Percentiles rank a stretch among this genome's conserved stretches.
Conservation (phyloP, 2,329 filamentous ascomycete species). For the Beauveria sp. region DNA sequence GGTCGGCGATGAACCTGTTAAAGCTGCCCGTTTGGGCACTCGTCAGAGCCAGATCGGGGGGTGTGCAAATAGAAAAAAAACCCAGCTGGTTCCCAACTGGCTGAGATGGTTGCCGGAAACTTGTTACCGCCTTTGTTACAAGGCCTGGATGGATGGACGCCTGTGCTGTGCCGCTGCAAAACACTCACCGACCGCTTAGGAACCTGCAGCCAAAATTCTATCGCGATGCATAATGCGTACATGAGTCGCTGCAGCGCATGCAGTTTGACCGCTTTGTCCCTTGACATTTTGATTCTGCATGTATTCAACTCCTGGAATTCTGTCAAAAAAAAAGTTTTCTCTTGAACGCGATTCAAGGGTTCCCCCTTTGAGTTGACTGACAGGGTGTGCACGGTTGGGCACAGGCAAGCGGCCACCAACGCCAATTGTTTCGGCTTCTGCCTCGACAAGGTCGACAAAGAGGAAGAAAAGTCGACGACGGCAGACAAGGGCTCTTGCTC, state of each 20-base stretch:
- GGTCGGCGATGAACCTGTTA: not conserved
- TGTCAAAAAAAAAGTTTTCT: not conserved
- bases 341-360: not conserved
- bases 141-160: not conserved
- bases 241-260: slow-evolving; percentile 1
- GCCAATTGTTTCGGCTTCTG: not conserved
- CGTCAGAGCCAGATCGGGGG: not conserved
- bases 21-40: slow-evolving; percentile 4
- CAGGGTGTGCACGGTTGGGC: slow-evolving; percentile 1
- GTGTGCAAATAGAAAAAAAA: not conserved
- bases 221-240: not conserved
- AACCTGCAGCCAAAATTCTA: not conserved
- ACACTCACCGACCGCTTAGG: not conserved
- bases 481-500: slow-evolving; percentile 1
- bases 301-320: not conserved
- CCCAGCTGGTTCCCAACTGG: not conserved
- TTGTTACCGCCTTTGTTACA: slow-evolving; percentile 8
- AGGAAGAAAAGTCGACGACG: not conserved
- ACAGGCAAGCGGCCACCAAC: not conserved
- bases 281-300: not conserved
- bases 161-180: slow-evolving; percentile 1
- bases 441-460: not conserved
- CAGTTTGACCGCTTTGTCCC: slow-evolving; percentile 1
- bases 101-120: not conserved
- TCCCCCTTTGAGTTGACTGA: not conserved